These are phyloP conservation scores for Aspergillus avenaceus DNA, from an alignment of 495 filamentous ascomycete species.

Conservation along the genomic window DNA sequence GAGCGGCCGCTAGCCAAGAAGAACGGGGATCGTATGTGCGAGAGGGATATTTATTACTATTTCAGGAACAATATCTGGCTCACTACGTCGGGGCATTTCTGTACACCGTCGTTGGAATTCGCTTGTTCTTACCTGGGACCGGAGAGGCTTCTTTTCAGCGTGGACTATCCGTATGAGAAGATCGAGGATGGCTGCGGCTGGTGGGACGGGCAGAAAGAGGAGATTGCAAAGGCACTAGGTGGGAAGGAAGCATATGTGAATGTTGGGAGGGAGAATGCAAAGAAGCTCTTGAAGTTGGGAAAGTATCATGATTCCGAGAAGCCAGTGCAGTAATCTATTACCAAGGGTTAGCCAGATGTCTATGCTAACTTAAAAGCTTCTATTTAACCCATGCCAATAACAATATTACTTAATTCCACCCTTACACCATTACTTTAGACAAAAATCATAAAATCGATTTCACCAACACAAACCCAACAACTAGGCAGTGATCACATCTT, in stretches of 20 bases:
- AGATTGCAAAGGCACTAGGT: conserved; percentile 15
- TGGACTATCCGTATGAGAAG: conserved; percentile 31
- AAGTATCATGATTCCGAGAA: conserved; percentile 16
- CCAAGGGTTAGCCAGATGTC: too few species aligned
- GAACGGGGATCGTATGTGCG: conserved; percentile 16
- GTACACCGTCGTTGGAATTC: conserved; percentile 35
- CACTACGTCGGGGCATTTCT: conserved; percentile 52
- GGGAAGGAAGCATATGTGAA: conserved; percentile 21
- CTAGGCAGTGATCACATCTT: too few species aligned
- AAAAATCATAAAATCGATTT: too few species aligned
- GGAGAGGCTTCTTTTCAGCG: conserved; percentile 22
- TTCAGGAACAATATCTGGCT: conserved; percentile 50
- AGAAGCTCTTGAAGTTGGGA: conserved; percentile 34
- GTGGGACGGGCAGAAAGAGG: conserved; percentile 27
- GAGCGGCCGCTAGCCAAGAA: conserved; percentile 23
- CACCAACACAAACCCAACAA: too few species aligned
- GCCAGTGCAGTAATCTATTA: conserved; percentile 8
- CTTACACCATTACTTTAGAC: too few species aligned
- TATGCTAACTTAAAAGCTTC: too few species aligned
- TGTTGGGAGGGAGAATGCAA: conserved; percentile 40
- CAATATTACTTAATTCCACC: too few species aligned
- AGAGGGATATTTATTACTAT: conserved; percentile 41
- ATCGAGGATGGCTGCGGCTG: conserved; percentile 38
- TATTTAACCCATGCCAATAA: too few species aligned
- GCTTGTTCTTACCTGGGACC: conserved; percentile 18